phyloP scores from a whole-genome alignment of 805 yeast species.

The Isabelozyma pseudorhagii region DNA sequence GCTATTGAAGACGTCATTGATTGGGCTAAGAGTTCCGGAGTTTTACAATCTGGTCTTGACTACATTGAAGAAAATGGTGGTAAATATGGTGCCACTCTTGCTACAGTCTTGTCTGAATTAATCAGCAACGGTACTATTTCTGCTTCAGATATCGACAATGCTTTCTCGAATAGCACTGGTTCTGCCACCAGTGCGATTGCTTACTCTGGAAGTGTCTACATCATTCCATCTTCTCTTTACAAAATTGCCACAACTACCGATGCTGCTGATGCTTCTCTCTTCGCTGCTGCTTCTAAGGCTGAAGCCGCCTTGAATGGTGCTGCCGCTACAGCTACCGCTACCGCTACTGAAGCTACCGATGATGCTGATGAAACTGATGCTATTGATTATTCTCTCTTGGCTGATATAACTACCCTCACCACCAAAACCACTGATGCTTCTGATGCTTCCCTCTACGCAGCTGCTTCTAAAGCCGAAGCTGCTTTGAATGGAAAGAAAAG shows the following conservation, averaged over 20 bases:
- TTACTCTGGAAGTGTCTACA: slow-evolving; percentile 14
- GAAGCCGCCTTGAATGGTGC: slow-evolving; percentile 8
- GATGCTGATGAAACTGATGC: slow-evolving; percentile 25
- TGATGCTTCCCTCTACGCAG: slow-evolving; percentile 8
- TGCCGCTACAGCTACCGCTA: slow-evolving; percentile 3
- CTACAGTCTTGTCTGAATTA: slow-evolving; percentile 23
- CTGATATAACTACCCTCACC: slow-evolving; percentile 6
- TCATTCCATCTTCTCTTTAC: slow-evolving; percentile 7
- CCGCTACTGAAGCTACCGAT: neutral
- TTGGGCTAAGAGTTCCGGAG: slow-evolving; percentile 37
- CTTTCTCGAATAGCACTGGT: slow-evolving; percentile 7
- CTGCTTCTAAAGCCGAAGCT: slow-evolving; percentile 8
- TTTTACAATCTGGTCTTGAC: slow-evolving; percentile 23
- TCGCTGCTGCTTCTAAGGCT: slow-evolving; percentile 9
- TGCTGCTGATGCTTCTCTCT: slow-evolving; percentile 8
- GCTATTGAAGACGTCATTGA: slow-evolving; percentile 29
- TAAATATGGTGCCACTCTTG: slow-evolving; percentile 18
- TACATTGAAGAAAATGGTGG: slow-evolving; percentile 26
- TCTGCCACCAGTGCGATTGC: slow-evolving; percentile 13
- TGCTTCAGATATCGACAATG: slow-evolving; percentile 21
- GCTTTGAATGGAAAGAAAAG: slow-evolving; percentile 4
- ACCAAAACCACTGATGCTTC: slow-evolving; percentile 10
- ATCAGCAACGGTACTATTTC: slow-evolving; percentile 24
- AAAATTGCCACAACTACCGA: slow-evolving; percentile 7
- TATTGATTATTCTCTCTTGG: slow-evolving; percentile 16